phyloP scores from a whole-genome alignment of 148 eudicot species.

The Salicornia ramosissima region DNA sequence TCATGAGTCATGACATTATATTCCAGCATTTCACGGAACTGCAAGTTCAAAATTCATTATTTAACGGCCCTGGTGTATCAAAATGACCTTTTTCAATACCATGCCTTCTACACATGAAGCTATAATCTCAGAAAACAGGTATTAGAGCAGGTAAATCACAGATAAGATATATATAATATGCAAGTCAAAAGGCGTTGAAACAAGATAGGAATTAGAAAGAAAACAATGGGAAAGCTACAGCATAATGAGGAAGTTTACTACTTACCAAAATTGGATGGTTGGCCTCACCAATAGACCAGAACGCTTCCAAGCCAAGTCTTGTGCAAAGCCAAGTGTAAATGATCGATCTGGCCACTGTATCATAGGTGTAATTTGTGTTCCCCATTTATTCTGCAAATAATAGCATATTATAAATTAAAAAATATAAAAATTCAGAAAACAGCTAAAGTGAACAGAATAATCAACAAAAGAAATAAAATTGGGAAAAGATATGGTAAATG shows the following conservation, averaged over 20 bases:
- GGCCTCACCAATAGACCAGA: slow-evolving; percentile 90
- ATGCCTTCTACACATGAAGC: too few relatives aligned
- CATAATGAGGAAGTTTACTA: not conserved
- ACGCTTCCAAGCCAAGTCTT: slow-evolving; percentile 89
- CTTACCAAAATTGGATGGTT: slow-evolving; percentile 73
- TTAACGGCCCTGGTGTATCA: too few relatives aligned
- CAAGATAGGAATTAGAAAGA: too few relatives aligned
- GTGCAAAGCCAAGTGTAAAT: slow-evolving; percentile 54
- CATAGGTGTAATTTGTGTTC: slow-evolving; percentile 77
- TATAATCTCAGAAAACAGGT: too few relatives aligned
- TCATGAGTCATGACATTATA: too few relatives aligned
- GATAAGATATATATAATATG: too few relatives aligned
- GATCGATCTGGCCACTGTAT: slow-evolving; percentile 88
- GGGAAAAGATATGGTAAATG: not conserved
- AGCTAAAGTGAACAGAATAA: not conserved
- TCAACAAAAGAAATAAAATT: not conserved
- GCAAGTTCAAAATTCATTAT: too few relatives aligned
- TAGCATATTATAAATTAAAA: slow-evolving; percentile 2
- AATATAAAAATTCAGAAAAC: not conserved
- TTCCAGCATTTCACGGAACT: too few relatives aligned
- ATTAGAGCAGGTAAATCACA: too few relatives aligned
- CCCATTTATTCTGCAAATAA: slow-evolving; percentile 72
- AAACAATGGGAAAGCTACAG: slow-evolving; percentile 4
- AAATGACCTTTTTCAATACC: too few relatives aligned
- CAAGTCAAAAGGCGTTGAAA: too few relatives aligned